phyloP scores from a whole-genome alignment of 106 monocot species.

The Allium sativum region DNA sequence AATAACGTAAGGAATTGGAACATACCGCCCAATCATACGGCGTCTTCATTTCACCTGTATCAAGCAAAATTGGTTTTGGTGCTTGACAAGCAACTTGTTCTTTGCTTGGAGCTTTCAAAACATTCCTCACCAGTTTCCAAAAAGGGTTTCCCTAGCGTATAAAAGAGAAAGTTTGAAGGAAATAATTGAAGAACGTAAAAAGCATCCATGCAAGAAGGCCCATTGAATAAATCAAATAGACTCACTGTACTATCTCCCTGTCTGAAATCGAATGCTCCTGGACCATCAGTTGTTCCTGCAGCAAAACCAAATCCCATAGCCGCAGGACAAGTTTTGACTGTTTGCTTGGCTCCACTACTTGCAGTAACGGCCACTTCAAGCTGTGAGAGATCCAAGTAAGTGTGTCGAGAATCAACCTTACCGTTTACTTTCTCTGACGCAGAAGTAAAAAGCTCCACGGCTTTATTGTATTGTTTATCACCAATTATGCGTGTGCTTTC shows the following conservation, averaged over 20 bases:
- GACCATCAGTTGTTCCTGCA: conserved; percentile 94
- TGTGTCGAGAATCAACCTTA: conserved; percentile 65
- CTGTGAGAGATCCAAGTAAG: conserved; percentile 70
- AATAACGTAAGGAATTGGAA: neutral
- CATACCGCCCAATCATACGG: conserved; percentile 94
- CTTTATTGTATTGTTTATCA: conserved; percentile 65
- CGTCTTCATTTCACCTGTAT: conserved; percentile 78
- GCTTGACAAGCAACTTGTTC: conserved; percentile 71
- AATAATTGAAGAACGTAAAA: neutral
- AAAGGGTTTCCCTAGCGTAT: conserved; percentile 72
- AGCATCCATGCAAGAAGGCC: neutral
- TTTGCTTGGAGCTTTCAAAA: conserved; percentile 55
- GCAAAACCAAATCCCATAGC: conserved; percentile 96
- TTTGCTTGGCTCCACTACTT: conserved; percentile 22
- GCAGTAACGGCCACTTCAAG: conserved; percentile 42
- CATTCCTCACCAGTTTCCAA: conserved; percentile 71
- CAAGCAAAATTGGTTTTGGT: conserved; percentile 86
- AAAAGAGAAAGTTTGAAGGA: neutral
- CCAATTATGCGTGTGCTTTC: conserved; percentile 87
- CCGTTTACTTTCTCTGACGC: conserved; percentile 69
- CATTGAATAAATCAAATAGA: neutral
- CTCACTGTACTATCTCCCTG: conserved; percentile 78
- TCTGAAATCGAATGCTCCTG: conserved; percentile 90
- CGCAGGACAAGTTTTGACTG: conserved; percentile 75
- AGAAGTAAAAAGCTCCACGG: conserved; percentile 59